Conservation (phyloP, 768 basidiomycete species). For the Galerina sulciceps region DNA sequence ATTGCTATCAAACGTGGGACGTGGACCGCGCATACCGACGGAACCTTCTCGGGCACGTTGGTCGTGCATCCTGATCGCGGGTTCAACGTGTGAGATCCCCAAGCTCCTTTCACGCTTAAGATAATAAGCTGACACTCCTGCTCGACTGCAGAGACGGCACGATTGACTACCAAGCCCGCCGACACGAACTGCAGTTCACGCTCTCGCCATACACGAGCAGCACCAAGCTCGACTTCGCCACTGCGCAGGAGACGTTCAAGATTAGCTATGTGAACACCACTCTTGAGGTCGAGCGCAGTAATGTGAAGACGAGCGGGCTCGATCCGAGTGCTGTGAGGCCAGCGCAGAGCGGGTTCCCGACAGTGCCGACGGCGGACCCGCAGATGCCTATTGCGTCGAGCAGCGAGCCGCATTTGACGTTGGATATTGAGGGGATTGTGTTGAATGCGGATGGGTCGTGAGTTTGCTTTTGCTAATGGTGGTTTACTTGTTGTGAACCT, state of each 20-base stretch:
- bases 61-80: constrained; percentile 63
- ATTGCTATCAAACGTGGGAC: constrained; percentile 51
- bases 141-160: constrained; percentile 44
- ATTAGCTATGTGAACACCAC: constrained; percentile 52
- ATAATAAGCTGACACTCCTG: not conserved
- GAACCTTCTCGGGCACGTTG: constrained; percentile 51
- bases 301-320: constrained; percentile 57
- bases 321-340: constrained; percentile 50
- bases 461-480: constrained; percentile 15
- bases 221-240: constrained; percentile 47
- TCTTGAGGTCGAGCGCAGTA: constrained; percentile 44
- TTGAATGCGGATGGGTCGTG: constrained; percentile 62
- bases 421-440: constrained; percentile 66
- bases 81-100: constrained; percentile 52
- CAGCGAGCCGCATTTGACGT: constrained; percentile 46
- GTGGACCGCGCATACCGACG: constrained; percentile 26
- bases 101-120: constrained; percentile 1
- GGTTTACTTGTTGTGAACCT: not conserved
- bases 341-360: constrained; percentile 32
- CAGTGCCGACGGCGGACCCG: constrained; percentile 39
- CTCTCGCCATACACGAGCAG: constrained; percentile 59
- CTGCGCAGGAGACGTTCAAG: constrained; percentile 54
- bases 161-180: constrained; percentile 64
- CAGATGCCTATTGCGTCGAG: constrained; percentile 49
- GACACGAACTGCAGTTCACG: constrained; percentile 60